Evolutionary conservation across 164 flowering plant genomes (phyloP), one percentile per base, ranked within the genome.

Genomic region (Tinospora cordifolia): DNA sequence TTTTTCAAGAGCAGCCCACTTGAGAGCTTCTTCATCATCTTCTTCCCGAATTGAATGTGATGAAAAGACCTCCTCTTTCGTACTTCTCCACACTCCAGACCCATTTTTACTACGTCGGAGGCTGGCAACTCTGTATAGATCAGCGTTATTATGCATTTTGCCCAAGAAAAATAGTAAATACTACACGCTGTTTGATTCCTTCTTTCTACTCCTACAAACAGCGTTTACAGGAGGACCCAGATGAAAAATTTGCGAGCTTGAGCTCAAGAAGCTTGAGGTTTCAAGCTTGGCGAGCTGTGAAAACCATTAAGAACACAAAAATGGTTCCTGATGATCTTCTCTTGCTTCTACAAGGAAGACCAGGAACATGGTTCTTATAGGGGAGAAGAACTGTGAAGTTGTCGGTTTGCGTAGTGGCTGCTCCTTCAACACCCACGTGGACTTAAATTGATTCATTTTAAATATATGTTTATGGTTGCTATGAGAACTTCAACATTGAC

Each of bases 1-100:
- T 27, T 76, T 84, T 68, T 84, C 83, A 15, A 84, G 71, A 68
- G 87, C 87, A 58, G 87, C 87, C 87, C 87, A 84, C 75, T 78
- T 82, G 15, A 81, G 75, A 17, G 84, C 84, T 69, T 82, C 87
- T 75, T 84, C 87, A 63, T 82, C 85, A 41, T 82, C 78, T 67
- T 79, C 82, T 9, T 77, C 83, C 34, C 69, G 47, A 2, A 74
- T 44, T 12, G 86, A 81, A 67, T 75, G 80, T 0, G 85, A 80
- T 0, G 85, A 80, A 59, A 81, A 80, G 21, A 65, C 66, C 15
- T 77, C 75, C 60, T 54, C 60, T 54, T 21, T 17, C 24, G 60
- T 54, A 22, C 60, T 54, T 22, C 60, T 54, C 60, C 60, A 54
- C n/a, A 54, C 60, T 2, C 60, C 60, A 54, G 60, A 54, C 21